A percentile compares a stretch with the other conserved stretches of the same genome.
Evolutionary conservation across 768 basidiomycete genomes (phyloP).

Genomic region (Lentinula lateritia): DNA sequence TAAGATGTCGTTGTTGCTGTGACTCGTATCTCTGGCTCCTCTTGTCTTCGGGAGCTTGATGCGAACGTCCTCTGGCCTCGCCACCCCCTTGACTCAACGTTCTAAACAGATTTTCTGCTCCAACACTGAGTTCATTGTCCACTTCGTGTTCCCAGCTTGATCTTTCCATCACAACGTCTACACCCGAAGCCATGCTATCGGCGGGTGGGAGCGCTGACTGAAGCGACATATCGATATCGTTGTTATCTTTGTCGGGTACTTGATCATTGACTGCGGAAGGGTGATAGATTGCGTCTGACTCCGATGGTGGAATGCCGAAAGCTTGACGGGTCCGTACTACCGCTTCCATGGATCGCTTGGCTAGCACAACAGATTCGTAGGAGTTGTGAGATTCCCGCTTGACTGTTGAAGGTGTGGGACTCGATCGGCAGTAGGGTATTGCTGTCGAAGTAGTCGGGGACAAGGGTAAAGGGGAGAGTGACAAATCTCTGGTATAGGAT

Average conservation of each 20-base stretch:
- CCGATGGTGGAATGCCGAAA: conserved; percentile 47
- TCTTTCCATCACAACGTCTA: conserved; percentile 1
- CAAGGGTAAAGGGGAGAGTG: neutral
- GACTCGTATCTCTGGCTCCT: conserved; percentile 1
- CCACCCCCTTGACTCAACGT: conserved; percentile 25
- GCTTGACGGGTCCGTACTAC: conserved; percentile 42
- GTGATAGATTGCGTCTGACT: conserved; percentile 15
- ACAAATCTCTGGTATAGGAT: neutral
- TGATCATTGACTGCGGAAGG: neutral
- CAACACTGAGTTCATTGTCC: conserved; percentile 26
- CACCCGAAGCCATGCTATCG: conserved; percentile 21
- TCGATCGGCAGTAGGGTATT: too few species aligned
- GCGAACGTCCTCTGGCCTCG: neutral
- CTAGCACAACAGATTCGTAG: conserved; percentile 14
- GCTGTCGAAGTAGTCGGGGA: neutral
- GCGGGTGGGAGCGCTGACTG: conserved; percentile 6
- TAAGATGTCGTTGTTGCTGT: neutral
- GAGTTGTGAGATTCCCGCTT: conserved; percentile 1
- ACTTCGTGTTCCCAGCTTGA: conserved; percentile 1
- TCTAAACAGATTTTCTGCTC: conserved; percentile 43
- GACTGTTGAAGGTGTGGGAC: neutral
- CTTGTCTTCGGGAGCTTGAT: conserved; percentile 5
- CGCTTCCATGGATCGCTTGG: conserved; percentile 21
- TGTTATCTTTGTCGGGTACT: neutral
- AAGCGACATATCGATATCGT: neutral